Evolutionary conservation across 805 yeast species (phyloP), one percentile per base, ranked within the genome.

Genomic region (Diddensiella caesifluorescens): DNA sequence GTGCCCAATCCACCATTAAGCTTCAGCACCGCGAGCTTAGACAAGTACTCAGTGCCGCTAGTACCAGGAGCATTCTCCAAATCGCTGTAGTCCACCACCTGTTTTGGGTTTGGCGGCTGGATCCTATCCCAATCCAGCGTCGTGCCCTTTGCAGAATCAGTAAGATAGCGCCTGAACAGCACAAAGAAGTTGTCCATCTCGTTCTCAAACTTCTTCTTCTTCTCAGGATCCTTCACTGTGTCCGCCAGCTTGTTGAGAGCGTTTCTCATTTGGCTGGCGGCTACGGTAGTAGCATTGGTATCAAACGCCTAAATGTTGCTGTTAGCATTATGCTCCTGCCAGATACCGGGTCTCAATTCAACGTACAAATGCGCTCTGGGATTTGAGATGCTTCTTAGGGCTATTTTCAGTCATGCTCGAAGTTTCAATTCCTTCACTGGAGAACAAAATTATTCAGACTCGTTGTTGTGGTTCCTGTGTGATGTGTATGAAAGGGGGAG

Each of bases 1-100:
- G 98, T 92, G 61, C 98, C 98, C 55, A 92, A 74, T 32, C 98
- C 98, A 73, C 98, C 98, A 63, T 92, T 92, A 63, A 92, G 76
- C 70, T 92, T 92, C 65, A 92, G 74, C 31, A 92, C 98, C 5
- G 97, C 97, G 62, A 92, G 75, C 65, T 89, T 89, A 54, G 79
- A 67, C 57, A 92, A 73, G 63, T 77, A 73, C 47, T 67, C 64
- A 34, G 64, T 51, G 45, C 63, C 68, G 18, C 64, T 58, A 27
- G 48, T 47, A 20, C 46, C 49, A 22, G 48, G 50, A 22, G 64
- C 57, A 33, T 63, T 63, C 36, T 68, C 70, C 50, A 88, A 72
- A 28, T 71, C 59, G 29, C 66, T 57, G 70, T 85, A 92, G 53
- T 79, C 80, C 44, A 88, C 89, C 49, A 92, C 98, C 69, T 92